phyloP scores from a whole-genome alignment of 257 asterid species.

The Paulownia fortunei region DNA sequence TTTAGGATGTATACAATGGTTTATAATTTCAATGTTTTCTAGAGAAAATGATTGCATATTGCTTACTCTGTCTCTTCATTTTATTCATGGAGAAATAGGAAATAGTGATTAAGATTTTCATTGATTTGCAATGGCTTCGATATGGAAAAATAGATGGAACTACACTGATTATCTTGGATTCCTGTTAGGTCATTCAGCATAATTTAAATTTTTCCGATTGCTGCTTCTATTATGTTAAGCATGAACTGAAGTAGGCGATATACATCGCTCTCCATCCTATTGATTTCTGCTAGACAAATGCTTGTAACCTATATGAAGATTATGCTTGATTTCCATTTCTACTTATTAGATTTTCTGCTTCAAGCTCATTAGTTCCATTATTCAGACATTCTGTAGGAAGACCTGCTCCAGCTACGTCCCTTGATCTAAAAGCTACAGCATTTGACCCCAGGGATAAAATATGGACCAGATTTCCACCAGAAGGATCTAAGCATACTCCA shows the following conservation, averaged over 20 bases:
- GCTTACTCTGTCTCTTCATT: neutral
- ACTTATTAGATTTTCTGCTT: conserved; percentile 13
- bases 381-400: conserved; percentile 92
- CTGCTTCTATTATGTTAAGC: no score
- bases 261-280: no score
- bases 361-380: conserved; percentile 41
- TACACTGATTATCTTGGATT: neutral
- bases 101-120: neutral
- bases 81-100: neutral
- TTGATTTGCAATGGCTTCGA: neutral
- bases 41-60: neutral
- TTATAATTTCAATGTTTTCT: neutral
- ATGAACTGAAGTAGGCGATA: no score
- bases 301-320: neutral
- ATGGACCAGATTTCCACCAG: conserved; percentile 87
- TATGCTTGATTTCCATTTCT: neutral
- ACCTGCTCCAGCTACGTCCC: conserved; percentile 68
- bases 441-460: conserved; percentile 77
- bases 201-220: no score
- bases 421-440: conserved; percentile 69
- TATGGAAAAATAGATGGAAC: neutral
- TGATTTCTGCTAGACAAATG: neutral
- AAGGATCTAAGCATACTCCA: conserved; percentile 91
- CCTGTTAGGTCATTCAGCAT: neutral
- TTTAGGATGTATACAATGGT: neutral